Percentiles rank a stretch among this genome's conserved stretches.
phyloP scores from a whole-genome alignment of 1,139 yeast species.

The Pichia terricola region DNA sequence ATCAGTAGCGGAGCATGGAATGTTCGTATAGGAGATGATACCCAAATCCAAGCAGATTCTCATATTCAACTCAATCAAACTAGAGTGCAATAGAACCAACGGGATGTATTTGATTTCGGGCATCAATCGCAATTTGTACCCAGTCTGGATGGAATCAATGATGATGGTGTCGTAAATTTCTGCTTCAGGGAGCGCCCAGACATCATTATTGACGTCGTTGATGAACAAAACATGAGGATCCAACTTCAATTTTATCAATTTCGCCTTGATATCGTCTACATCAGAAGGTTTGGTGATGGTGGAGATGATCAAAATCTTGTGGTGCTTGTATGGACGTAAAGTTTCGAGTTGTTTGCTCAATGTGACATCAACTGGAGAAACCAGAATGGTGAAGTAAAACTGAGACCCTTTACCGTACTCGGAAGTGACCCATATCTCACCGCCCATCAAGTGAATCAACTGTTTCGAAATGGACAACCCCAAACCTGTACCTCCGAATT shows the following conservation, averaged over 20 bases:
- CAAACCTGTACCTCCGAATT: conserved; percentile 85
- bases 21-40: conserved; percentile 78
- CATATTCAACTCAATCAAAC: conserved; percentile 72
- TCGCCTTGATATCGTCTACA: conserved; percentile 33
- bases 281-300: conserved; percentile 32
- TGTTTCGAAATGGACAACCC: conserved; percentile 84
- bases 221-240: conserved; percentile 26
- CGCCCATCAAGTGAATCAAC: conserved; percentile 83
- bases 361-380: conserved; percentile 61
- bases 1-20: conserved; percentile 76
- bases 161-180: conserved; percentile 69
- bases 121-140: conserved; percentile 54
- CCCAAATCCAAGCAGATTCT: conserved; percentile 78
- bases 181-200: conserved; percentile 36
- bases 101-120: conserved; percentile 79
- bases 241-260: conserved; percentile 37
- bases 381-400: conserved; percentile 71
- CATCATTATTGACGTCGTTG: conserved; percentile 37
- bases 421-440: conserved; percentile 81
- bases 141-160: conserved; percentile 70
- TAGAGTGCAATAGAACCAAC: conserved; percentile 64
- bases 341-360: conserved; percentile 59
- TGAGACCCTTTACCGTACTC: conserved; percentile 76
- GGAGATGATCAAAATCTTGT: conserved; percentile 59
- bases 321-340: conserved; percentile 63